A percentile compares a stretch with the other conserved stretches of the same genome.
phyloP scores from a whole-genome alignment of 139 green algal genomes.

The Monoraphidium neglectum region DNA sequence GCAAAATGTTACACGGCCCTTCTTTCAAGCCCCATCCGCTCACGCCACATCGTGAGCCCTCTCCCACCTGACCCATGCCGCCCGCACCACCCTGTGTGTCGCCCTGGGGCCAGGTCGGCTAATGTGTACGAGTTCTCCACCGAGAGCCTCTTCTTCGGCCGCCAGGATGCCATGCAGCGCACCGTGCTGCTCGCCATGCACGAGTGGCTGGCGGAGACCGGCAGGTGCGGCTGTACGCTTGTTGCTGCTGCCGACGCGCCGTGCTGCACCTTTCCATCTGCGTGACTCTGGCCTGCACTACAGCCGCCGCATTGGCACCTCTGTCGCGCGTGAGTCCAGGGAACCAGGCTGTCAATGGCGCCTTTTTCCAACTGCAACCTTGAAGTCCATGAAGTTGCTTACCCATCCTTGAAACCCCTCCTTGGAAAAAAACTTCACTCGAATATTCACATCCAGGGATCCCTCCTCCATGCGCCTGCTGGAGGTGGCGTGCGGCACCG shows the following conservation, averaged over 20 bases:
- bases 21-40: not conserved
- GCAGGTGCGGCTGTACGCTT: not conserved
- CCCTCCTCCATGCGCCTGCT: constrained; percentile 52
- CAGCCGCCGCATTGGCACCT: no score
- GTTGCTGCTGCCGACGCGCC: no score
- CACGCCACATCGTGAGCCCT: not conserved
- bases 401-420: no score
- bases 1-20: not conserved
- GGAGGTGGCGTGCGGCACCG: constrained; percentile 86
- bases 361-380: no score
- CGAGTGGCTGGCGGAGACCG: constrained; percentile 10
- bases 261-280: no score
- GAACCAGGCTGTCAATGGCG: no score
- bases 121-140: constrained; percentile 85
- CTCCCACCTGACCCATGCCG: not conserved
- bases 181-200: constrained; percentile 43
- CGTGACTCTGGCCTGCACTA: no score
- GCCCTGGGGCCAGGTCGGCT: constrained; percentile 42
- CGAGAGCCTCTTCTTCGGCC: constrained; percentile 85
- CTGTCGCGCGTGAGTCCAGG: no score
- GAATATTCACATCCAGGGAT: not conserved
- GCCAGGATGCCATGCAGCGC: constrained; percentile 90
- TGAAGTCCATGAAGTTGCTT: no score
- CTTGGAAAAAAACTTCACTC: no score
- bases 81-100: not conserved